Conservation (phyloP, 176 grass and related monocot species). For the Elaeis guineensis region DNA sequence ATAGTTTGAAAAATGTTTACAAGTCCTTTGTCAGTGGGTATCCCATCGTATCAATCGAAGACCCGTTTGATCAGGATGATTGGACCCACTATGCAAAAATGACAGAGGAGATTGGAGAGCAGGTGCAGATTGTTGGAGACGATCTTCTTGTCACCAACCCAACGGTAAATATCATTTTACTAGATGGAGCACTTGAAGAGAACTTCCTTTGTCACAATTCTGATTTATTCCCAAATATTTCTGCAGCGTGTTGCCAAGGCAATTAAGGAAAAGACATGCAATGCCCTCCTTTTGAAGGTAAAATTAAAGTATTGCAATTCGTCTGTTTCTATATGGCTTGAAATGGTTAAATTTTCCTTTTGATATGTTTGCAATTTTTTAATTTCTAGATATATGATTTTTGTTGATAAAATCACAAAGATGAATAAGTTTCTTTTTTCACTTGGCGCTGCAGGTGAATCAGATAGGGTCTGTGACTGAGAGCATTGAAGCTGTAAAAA, state of each 20-base stretch:
- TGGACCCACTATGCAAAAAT: constrained; percentile 84
- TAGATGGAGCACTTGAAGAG: no score
- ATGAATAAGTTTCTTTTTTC: not conserved
- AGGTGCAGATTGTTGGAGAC: constrained; percentile 92
- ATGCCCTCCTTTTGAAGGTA: constrained; percentile 91
- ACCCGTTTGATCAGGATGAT: constrained; percentile 97
- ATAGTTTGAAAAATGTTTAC: constrained; percentile 94
- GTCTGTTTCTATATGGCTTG: not conserved
- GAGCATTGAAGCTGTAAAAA: constrained; percentile 89
- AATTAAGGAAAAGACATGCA: constrained; percentile 82
- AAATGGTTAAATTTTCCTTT: constrained; percentile 4
- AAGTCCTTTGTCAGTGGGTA: constrained; percentile 83
- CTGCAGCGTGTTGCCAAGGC: constrained; percentile 82
- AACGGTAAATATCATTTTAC: constrained; percentile 33
- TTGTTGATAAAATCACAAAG: no score
- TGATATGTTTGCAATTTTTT: not conserved
- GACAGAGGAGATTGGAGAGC: constrained; percentile 70
- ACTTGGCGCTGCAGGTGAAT: constrained; percentile 46
- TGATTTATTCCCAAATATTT: not conserved
- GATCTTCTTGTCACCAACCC: constrained; percentile 96
- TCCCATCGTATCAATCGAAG: constrained; percentile 90
- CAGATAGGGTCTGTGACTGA: constrained; percentile 93
- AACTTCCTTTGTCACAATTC: not conserved
- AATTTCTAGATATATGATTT: no score
- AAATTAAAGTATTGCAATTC: not conserved